Base-by-base conservation (phyloP, 2,329 filamentous ascomycete genomes). In the Epichloe brachyelytri region DNA sequence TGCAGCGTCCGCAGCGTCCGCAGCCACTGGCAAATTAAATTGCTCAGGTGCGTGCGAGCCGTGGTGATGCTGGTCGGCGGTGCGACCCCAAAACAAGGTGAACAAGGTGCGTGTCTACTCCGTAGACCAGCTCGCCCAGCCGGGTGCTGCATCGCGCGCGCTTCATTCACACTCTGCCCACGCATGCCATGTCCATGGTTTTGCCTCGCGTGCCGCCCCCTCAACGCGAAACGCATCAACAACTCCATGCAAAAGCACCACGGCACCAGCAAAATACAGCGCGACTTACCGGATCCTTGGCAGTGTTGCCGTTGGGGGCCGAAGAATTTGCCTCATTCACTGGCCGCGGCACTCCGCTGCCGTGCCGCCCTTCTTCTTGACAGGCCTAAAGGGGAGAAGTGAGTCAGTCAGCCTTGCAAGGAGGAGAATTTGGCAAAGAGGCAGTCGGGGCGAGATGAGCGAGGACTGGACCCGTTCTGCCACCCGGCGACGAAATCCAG, bases 281-380 rank as follows among this genome's bases (percentile, higher is more conserved):
- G 38, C 33, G 14, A 62, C 77, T 65, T 73, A 83, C 79, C 72
- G 78, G 73, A 52, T 74, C 74, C 58, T 69, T 68, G 43, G 66
- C 59, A 45, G 64, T 63, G 66, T 80, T 80, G 67, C 76, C 79
- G 63, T 75, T 73, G 60, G 48, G 19, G 34, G 77, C 69, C 57
- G 82, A 79, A 63, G 78, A 79, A 66, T 74, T 78, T 58, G 79
- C 75, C 67, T 83, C 82, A 66, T 80, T 81, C 71, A 76, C 76
- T 58, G 74, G 69, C 60, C 80, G 79, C 62, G 83, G 78, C 63
- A 86, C 75, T 84, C 85, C 64, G 82, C 83, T 58, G 81, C 78
- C 57, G 80, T 79, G 58, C 81, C 79, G 54, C 76, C 75, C 66
- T 83, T 85, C 71, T 85, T 88, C 72, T 90, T 90, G 43, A 69